Conservation (phyloP, 202 grass and related monocot species). For the Panicum virgatum region DNA sequence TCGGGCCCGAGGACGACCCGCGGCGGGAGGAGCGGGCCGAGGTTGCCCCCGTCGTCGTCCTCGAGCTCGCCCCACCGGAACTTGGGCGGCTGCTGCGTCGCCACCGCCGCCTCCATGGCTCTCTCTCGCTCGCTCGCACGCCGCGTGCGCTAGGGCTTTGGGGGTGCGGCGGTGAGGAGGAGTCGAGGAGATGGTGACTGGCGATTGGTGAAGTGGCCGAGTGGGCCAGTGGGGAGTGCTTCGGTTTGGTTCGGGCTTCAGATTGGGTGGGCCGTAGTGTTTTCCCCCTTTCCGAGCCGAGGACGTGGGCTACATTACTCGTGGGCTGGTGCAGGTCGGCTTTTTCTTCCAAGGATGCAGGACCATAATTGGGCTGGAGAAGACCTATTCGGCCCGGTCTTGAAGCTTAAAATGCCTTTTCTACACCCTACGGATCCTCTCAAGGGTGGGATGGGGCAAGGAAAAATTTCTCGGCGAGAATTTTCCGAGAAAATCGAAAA, state of each 20-base stretch:
- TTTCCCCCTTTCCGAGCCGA: not conserved
- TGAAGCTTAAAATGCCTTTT: no score
- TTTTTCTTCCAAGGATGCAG: not conserved
- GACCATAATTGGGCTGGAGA: not conserved
- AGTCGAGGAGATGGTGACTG: no score
- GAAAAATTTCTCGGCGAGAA: no score
- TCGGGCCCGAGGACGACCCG: conserved; percentile 66
- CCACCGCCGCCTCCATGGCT: conserved; percentile 53
- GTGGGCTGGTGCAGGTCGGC: not conserved
- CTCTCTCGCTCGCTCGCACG: not conserved
- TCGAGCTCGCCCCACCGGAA: conserved; percentile 76
- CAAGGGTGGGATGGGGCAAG: no score
- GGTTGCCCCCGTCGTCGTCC: conserved; percentile 57
- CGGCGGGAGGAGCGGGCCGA: conserved; percentile 68
- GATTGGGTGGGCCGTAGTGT: not conserved
- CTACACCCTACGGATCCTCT: no score
- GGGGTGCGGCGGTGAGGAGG: not conserved
- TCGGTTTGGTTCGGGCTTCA: not conserved
- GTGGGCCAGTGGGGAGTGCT: no score
- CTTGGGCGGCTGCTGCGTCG: conserved; percentile 39
- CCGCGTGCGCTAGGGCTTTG: conserved; percentile 27
- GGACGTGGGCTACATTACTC: not conserved
- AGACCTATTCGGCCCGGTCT: not conserved
- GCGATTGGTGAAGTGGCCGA: not conserved
- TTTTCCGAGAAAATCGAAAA: no score